A percentile compares a stretch with the other conserved stretches of the same genome.
phyloP scores from a whole-genome alignment of 345 rosid species.

The Citrus sinensis region DNA sequence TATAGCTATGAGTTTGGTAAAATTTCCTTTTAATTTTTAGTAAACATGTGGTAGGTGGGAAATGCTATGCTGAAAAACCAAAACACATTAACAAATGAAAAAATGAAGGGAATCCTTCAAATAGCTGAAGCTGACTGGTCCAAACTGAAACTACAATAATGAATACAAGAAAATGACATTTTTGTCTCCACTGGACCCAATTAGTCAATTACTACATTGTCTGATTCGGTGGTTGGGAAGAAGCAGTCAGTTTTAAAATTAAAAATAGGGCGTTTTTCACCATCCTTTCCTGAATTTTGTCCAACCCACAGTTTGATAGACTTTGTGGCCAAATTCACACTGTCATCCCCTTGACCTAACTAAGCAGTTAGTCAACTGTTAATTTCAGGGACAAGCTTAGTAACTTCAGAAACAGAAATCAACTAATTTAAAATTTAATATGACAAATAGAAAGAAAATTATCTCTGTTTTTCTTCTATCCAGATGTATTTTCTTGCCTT shows the following conservation, averaged over 20 bases:
- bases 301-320: no score
- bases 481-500: no score
- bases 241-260: neutral
- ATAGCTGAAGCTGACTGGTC: slow-evolving; percentile 4
- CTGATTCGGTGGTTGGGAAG: neutral
- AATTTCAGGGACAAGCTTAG: no score
- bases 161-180: slow-evolving; percentile 10
- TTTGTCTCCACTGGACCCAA: slow-evolving; percentile 14
- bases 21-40: neutral
- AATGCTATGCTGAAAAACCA: neutral
- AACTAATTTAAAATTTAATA: no score
- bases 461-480: no score
- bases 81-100: neutral
- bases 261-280: no score
- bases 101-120: neutral
- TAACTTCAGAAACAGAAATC: no score
- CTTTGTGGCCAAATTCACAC: no score
- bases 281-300: no score
- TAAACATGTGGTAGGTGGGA: neutral
- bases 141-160: slow-evolving; percentile 1
- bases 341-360: no score
- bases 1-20: neutral
- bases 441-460: no score
- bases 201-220: slow-evolving; percentile 4
- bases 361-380: no score